Evolutionary conservation across 2,329 filamentous ascomycete genomes (phyloP).

Genomic region (Pseudogymnoascus sp.): DNA sequence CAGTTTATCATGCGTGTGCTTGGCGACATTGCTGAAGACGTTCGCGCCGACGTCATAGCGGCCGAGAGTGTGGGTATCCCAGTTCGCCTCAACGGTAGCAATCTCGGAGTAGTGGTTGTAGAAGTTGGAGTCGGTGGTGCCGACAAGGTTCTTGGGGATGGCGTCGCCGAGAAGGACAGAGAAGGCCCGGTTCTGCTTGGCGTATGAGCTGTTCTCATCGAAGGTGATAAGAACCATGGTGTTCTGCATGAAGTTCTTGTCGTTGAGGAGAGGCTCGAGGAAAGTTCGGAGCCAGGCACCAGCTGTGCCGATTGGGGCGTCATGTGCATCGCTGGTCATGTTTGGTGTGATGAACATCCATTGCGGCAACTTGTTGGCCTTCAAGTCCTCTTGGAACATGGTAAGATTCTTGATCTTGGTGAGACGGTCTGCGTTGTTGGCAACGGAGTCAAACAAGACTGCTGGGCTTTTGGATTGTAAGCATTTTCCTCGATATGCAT

Average conservation of each 20-base stretch:
- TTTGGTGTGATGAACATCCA: constrained; percentile 66
- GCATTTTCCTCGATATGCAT: background rate
- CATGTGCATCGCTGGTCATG: constrained; percentile 71
- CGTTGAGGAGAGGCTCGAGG: constrained; percentile 59
- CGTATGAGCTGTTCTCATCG: constrained; percentile 68
- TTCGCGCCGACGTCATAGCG: constrained; percentile 67
- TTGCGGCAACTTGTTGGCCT: constrained; percentile 57
- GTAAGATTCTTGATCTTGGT: constrained; percentile 67
- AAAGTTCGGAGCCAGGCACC: constrained; percentile 61
- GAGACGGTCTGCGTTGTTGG: constrained; percentile 50
- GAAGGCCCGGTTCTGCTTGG: constrained; percentile 59
- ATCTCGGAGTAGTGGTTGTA: constrained; percentile 68
- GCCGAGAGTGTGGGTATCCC: constrained; percentile 60
- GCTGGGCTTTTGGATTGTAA: constrained; percentile 30
- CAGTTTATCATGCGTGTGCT: constrained; percentile 48
- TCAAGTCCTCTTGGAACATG: constrained; percentile 59
- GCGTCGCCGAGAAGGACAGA: constrained; percentile 66
- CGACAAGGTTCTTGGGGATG: constrained; percentile 55
- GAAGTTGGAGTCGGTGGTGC: constrained; percentile 60
- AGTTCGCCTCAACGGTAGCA: constrained; percentile 61
- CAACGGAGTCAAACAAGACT: constrained; percentile 58
- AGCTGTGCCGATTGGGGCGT: constrained; percentile 60
- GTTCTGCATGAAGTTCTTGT: constrained; percentile 65
- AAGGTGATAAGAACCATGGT: constrained; percentile 72
- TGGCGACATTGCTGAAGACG: constrained; percentile 53